Base-by-base conservation (phyloP, 768 basidiomycete species). In the Auriscalpium vulgare region DNA sequence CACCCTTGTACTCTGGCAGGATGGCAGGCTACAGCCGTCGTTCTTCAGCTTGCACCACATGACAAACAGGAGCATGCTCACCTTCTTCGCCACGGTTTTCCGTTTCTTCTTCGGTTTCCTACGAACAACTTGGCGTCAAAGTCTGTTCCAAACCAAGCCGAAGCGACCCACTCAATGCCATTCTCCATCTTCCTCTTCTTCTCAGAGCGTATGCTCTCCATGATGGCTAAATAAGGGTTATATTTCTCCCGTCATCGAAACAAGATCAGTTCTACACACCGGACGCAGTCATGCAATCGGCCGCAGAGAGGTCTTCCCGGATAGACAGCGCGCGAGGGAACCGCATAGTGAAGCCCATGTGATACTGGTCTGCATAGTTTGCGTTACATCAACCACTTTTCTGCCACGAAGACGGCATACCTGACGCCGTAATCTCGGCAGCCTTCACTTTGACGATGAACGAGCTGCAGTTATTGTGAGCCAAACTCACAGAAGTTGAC, bases 391-490 rank as follows among this genome's bases (percentile, higher is more conserved):
- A 34, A 16, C 29, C 10, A 23, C 5, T 10, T 16, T 29, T 23
- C n/a, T 19, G 35, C 38, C 29, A n/a, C 36, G 37, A 19, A 35
- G n/a, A 46, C 37, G 21, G 55, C 67, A 43, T 56, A 87, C 92
- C 87, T 46, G 90, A 79, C 10, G 78, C 72, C 2, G 84, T 84
- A 52, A 98, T 91, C 67, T 97, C 94, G 0, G 95, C 90, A 0
- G 91, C 95, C 70, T 98, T 98, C 55, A 98, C 82, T 63, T 88
- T 88, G 62, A 98, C 57, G 37, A 97, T 87, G 69, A 99, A 98
- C 0, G 95, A 97, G 62, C 95, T 97, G 57, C 16, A 44, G 13
- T 48, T 51, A 54, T 36, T 52, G 36, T 57, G 48, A 37, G 37
- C 13, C 37, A 66, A 29, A 4, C 29, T 29, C 29, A 29, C 29